A percentile compares a stretch with the other conserved stretches of the same genome.
Conservation (phyloP, 176 grass and related monocot genomes). For the Leersia perrieri region DNA sequence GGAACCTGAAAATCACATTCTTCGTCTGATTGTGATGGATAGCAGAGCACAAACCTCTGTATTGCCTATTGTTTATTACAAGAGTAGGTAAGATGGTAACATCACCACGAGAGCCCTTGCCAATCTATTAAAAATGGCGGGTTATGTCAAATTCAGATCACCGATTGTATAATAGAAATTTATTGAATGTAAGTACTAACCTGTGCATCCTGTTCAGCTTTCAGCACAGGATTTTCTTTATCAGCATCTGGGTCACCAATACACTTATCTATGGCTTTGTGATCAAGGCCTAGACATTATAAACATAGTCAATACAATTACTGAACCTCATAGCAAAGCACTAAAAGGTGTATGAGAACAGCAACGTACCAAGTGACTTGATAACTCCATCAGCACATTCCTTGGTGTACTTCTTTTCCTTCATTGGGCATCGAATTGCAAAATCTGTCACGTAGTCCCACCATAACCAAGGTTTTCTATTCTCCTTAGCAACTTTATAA, state of each 20-base stretch:
- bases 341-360: not conserved
- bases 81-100: slow-evolving; percentile 81
- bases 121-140: slow-evolving; percentile 42
- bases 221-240: slow-evolving; percentile 65
- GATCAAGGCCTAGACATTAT: slow-evolving; percentile 48
- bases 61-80: slow-evolving; percentile 84
- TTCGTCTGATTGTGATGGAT: not conserved
- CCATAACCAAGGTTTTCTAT: slow-evolving; percentile 69
- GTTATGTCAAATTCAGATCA: slow-evolving; percentile 17
- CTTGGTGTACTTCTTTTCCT: slow-evolving; percentile 71
- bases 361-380: slow-evolving; percentile 58
- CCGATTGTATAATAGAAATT: not conserved
- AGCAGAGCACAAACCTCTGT: slow-evolving; percentile 53
- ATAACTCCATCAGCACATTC: slow-evolving; percentile 73
- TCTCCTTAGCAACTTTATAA: slow-evolving; percentile 58
- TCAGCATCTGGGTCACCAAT: slow-evolving; percentile 70
- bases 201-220: slow-evolving; percentile 79
- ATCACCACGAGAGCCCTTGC: slow-evolving; percentile 70
- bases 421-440: slow-evolving; percentile 80
- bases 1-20: not conserved
- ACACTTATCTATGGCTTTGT: slow-evolving; percentile 65
- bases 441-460: slow-evolving; percentile 84
- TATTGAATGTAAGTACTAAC: slow-evolving; percentile 11
- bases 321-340: not conserved
- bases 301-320: not conserved